These are phyloP conservation scores for sunflower (Helianthus annuus) DNA, from an alignment of 129 eudicot genomes.

Conservation along the genomic window DNA sequence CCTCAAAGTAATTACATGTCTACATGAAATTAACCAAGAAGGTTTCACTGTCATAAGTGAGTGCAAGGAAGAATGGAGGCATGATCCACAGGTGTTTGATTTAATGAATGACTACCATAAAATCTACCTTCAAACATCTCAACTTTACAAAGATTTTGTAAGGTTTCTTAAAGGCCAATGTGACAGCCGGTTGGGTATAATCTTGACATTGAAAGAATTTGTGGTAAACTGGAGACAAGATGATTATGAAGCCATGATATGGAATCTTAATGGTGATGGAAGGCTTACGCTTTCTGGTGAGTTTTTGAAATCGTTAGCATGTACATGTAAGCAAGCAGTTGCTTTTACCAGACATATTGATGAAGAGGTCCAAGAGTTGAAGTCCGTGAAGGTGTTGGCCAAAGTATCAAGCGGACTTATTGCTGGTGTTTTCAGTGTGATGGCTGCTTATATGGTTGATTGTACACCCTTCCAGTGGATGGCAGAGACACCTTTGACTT, in stretches of 20 bases:
- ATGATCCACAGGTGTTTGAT: background rate
- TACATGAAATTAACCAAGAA: background rate
- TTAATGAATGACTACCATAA: background rate
- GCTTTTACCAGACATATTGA: background rate
- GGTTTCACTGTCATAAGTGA: background rate
- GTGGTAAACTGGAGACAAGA: background rate
- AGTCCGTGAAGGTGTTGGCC: background rate
- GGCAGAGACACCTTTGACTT: background rate
- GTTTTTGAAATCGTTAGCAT: background rate
- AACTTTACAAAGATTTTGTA: background rate
- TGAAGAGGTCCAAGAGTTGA: conserved; percentile 6
- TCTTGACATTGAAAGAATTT: background rate
- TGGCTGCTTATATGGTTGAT: background rate
- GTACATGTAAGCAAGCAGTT: background rate
- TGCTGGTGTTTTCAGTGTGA: background rate
- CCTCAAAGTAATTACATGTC: background rate
- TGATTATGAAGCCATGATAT: background rate
- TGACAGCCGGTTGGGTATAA: background rate
- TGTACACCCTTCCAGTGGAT: background rate
- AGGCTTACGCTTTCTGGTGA: background rate
- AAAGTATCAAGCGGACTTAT: conserved; percentile 10
- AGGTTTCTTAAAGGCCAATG: background rate
- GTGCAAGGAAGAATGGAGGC: background rate
- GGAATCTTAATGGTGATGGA: background rate
- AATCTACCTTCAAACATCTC: background rate